Percentiles rank a stretch among this genome's conserved stretches.
Conservation (phyloP, 139 green algal species). For the Tetratostichococcus sp. region DNA sequence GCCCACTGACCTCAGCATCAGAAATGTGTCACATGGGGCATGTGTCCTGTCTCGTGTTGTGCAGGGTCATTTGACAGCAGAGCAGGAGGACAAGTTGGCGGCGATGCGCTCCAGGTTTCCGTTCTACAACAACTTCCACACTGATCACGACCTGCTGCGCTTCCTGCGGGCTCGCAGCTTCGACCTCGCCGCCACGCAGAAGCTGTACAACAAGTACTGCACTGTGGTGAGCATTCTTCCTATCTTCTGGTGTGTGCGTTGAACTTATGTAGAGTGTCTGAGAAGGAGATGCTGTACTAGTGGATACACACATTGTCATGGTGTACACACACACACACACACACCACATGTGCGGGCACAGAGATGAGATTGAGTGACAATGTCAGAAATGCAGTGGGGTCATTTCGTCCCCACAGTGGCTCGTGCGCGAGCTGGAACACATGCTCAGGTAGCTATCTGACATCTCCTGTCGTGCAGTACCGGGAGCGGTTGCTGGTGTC, state of each 20-base stretch:
- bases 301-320: too few species aligned
- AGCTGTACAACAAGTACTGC: conserved; percentile 36
- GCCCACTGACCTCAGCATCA: too few species aligned
- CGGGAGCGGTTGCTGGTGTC: background rate
- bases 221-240: background rate
- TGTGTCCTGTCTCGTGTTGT: background rate
- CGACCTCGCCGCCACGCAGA: conserved; percentile 29
- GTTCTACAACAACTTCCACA: background rate
- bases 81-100: background rate
- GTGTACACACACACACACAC: too few species aligned
- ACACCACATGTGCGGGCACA: too few species aligned
- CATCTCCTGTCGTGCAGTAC: background rate
- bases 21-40: too few species aligned
- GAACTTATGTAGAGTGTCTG: too few species aligned
- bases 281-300: too few species aligned
- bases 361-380: too few species aligned
- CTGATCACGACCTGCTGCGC: conserved; percentile 24
- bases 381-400: too few species aligned
- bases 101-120: background rate
- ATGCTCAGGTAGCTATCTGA: too few species aligned
- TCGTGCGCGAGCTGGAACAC: too few species aligned
- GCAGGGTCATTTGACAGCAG: background rate
- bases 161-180: conserved; percentile 58
- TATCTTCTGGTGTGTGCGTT: background rate
- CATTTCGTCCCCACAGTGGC: too few species aligned